Percentiles rank a stretch among this genome's conserved stretches.
These are phyloP conservation scores for Leptographium procerum DNA, from an alignment of 2,329 filamentous ascomycete genomes.

Conservation along the genomic window DNA sequence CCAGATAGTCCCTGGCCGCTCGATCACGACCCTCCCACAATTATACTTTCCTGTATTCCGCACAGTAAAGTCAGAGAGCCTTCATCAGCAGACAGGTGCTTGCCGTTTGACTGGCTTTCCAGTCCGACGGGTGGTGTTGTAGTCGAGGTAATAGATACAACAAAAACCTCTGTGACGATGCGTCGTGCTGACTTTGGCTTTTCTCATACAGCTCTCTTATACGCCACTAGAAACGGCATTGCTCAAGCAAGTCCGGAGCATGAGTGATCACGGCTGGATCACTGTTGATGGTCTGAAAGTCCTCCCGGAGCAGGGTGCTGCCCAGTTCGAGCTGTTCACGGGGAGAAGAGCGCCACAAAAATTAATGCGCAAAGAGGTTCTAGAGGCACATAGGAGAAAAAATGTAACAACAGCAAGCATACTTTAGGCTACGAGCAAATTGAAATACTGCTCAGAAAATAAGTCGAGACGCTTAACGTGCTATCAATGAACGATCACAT, in stretches of 20 bases:
- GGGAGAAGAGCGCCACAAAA: constrained; percentile 57
- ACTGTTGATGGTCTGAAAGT: constrained; percentile 62
- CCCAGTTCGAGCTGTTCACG: constrained; percentile 67
- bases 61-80: too few relatives aligned
- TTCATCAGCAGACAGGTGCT: constrained; percentile 37
- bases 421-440: too few relatives aligned
- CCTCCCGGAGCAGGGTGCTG: constrained; percentile 62
- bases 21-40: constrained; percentile 50
- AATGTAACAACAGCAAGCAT: too few relatives aligned
- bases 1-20: constrained; percentile 50
- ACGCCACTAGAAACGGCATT: constrained; percentile 58
- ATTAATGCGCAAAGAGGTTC: constrained; percentile 51
- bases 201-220: constrained; percentile 43
- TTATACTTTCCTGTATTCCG: constrained; percentile 67
- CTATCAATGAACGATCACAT: too few relatives aligned
- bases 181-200: too few relatives aligned
- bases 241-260: constrained; percentile 47
- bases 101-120: constrained; percentile 56
- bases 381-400: background rate
- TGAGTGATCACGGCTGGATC: constrained; percentile 51
- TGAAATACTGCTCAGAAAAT: too few relatives aligned
- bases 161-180: too few relatives aligned
- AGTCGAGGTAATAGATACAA: constrained; percentile 32
- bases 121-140: constrained; percentile 63
- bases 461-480: too few relatives aligned